These are phyloP conservation scores for Pichia terricola DNA, from an alignment of 1,139 yeast species.

Conservation along the genomic window DNA sequence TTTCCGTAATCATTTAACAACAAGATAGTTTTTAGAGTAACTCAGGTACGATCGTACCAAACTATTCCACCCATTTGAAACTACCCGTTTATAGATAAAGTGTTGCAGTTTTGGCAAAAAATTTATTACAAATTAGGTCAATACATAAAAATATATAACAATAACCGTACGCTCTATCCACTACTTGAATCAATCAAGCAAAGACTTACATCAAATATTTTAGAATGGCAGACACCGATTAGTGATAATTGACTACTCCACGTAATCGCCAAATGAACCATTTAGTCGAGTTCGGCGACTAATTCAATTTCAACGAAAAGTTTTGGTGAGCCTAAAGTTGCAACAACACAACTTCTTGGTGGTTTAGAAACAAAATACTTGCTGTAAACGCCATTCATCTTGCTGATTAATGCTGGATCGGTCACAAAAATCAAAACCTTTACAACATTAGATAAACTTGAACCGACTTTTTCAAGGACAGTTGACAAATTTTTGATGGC, in stretches of 20 bases:
- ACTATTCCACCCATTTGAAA: too few species aligned
- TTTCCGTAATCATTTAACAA: too few species aligned
- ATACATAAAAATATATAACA: too few species aligned
- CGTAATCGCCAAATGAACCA: too few species aligned
- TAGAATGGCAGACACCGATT: too few species aligned
- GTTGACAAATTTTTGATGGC: constrained; percentile 36
- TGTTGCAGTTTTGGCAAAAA: too few species aligned
- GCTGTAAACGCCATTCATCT: constrained; percentile 30
- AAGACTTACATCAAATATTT: too few species aligned
- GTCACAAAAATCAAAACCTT: constrained; percentile 33
- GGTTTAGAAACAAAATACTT: constrained; percentile 31
- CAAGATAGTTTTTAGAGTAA: too few species aligned
- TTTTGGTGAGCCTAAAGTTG: constrained; percentile 23
- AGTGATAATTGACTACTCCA: too few species aligned
- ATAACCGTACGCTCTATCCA: background rate
- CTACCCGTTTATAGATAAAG: too few species aligned
- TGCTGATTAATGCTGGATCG: constrained; percentile 27
- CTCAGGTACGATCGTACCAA: too few species aligned
- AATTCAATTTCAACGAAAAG: constrained; percentile 29
- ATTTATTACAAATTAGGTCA: too few species aligned
- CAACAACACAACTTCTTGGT: constrained; percentile 33
- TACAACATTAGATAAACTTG: constrained; percentile 30
- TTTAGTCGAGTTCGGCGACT: constrained; percentile 23
- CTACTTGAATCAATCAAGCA: background rate
- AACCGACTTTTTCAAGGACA: constrained; percentile 33